A percentile compares a stretch with the other conserved stretches of the same genome.
phyloP scores from a whole-genome alignment of 2,329 filamentous ascomycete genomes.

The Tolypocladium tundrense region DNA sequence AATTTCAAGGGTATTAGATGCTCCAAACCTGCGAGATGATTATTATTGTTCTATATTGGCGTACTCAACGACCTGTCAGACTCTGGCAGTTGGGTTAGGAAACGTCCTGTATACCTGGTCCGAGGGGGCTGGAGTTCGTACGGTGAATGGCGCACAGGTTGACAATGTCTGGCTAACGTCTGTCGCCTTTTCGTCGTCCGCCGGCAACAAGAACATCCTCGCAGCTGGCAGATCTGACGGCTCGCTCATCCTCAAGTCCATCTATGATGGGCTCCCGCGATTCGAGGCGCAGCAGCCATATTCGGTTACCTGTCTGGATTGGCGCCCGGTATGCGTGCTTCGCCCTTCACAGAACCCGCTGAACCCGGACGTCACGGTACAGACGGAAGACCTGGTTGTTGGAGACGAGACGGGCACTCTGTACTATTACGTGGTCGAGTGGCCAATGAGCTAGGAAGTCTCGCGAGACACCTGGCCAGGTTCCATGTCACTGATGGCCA shows the following conservation, averaged over 20 bases:
- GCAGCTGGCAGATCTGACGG: constrained; percentile 76
- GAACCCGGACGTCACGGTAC: constrained; percentile 38
- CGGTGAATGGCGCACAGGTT: constrained; percentile 22
- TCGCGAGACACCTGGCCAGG: constrained; percentile 62
- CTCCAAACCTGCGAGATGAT: constrained; percentile 81
- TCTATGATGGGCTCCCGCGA: constrained; percentile 57
- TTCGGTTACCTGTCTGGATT: constrained; percentile 70
- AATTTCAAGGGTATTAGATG: constrained; percentile 62
- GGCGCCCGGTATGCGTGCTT: constrained; percentile 54
- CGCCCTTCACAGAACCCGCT: constrained; percentile 41
- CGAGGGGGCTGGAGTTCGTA: constrained; percentile 55
- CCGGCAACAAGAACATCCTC: constrained; percentile 69
- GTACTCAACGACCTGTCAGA: constrained; percentile 65
- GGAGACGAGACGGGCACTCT: constrained; percentile 76
- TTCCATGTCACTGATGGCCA: constrained; percentile 64
- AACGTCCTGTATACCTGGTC: constrained; percentile 83
- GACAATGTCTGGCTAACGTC: constrained; percentile 57
- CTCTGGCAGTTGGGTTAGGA: constrained; percentile 74
- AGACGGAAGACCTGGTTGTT: constrained; percentile 75
- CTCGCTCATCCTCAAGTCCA: constrained; percentile 66
- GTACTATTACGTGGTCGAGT: constrained; percentile 86
- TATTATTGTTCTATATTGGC: constrained; percentile 91
- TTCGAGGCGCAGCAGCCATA: constrained; percentile 65
- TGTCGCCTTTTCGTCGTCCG: constrained; percentile 75
- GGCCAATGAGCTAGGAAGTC: constrained; percentile 58